Percentiles rank a stretch among this genome's conserved stretches.
Evolutionary conservation across 106 monocot genomes (phyloP).

Genomic region (Platanthera zijinensis): DNA sequence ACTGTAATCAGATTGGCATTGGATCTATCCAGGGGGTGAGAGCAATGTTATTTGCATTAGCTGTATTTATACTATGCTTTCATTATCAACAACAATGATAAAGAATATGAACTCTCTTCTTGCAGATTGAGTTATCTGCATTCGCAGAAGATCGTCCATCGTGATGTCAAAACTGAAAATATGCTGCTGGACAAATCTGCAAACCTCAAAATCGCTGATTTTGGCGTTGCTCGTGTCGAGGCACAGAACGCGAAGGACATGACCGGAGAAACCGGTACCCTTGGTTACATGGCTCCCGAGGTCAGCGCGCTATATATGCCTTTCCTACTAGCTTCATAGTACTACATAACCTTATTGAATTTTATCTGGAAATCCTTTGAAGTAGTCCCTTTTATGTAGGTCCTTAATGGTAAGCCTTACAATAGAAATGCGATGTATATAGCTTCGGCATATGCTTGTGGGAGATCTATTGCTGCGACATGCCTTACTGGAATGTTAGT

Average conservation of each 20-base stretch:
- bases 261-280: constrained; percentile 71
- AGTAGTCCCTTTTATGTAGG: constrained; percentile 19
- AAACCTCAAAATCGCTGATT: constrained; percentile 73
- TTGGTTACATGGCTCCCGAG: constrained; percentile 90
- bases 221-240: constrained; percentile 84
- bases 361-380: not conserved
- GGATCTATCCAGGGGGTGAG: constrained; percentile 69
- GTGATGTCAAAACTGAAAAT: constrained; percentile 86
- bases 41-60: not conserved
- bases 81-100: not conserved
- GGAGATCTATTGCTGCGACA: constrained; percentile 71
- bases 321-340: not conserved
- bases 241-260: constrained; percentile 71
- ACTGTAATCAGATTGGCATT: constrained; percentile 56
- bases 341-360: not conserved
- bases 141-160: constrained; percentile 70
- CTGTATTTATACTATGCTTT: not conserved
- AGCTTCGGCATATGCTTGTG: constrained; percentile 75
- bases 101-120: not conserved
- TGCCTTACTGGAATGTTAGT: constrained; percentile 51
- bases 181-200: constrained; percentile 45
- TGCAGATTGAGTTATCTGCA: constrained; percentile 80
- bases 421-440: constrained; percentile 64
- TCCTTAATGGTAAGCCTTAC: constrained; percentile 61
- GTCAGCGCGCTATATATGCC: constrained; percentile 8